Evolutionary conservation across 2,329 filamentous ascomycete genomes (phyloP), one percentile per base, ranked within the genome.

Genomic region (Ascochyta rabiei): DNA sequence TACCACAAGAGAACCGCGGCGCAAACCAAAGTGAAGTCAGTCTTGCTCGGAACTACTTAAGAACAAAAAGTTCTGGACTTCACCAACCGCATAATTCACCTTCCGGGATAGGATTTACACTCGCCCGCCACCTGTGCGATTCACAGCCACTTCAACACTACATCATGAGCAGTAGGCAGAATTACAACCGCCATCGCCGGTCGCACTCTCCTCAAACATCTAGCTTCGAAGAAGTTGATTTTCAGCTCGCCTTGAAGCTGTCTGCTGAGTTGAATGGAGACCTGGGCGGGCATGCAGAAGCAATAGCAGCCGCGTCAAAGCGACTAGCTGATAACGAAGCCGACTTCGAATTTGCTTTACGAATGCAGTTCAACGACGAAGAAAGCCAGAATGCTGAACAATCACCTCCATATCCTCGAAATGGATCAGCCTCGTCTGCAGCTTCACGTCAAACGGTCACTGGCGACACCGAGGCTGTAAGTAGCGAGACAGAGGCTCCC

Each of bases 261-360:
- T 57, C 58, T 19, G 51, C 54, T 10, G 53, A 57, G 35, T 31
- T 57, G 21, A 52, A 59, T 19, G 51, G 37, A 16, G 43, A 54
- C 3, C 21, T 30, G 9, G 33, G 26, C 9, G 40, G 34, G 4
- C 39, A 48, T 15, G 40, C 21, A 21, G 45, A 48, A 7, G 45
- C 47, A 38, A n/a, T 38, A 8, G 40, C 42, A 6, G 26, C 57
- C 4, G 37, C 48, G 7, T 34, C 46, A 12, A 52, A 44, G 18
- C 48, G 31, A 12, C 30, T 31, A 30, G 37, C 33, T 40, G 37
- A 28, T 9, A 31, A 24, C 13, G 52, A 60, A 24, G 43, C 38
- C 5, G 57, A 58, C 8, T 45, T 40, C 7, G 54, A 60, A 4
- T 37, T 48, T 23, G 16, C 51, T 18, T 7, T 35, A 16, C 30